Conservation (phyloP, 2,329 filamentous ascomycete genomes). For the Rachicladosporium sp. region DNA sequence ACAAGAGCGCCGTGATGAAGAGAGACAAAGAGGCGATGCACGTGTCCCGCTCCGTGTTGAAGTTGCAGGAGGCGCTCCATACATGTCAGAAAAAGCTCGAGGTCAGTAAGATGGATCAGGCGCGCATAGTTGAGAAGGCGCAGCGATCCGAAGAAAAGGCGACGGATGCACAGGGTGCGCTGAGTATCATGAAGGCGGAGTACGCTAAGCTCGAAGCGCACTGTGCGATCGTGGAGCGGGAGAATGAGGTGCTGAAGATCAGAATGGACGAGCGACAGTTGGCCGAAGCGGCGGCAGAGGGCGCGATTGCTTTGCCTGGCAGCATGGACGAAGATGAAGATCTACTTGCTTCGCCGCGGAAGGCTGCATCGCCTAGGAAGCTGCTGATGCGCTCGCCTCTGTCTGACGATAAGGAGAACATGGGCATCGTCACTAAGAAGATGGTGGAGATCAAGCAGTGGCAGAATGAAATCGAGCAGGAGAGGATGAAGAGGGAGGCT, state of each 20-base stretch:
- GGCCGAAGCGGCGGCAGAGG: conserved; percentile 59
- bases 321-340: conserved; percentile 41
- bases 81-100: conserved; percentile 2
- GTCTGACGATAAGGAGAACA: conserved; percentile 36
- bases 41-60: conserved; percentile 55
- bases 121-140: conserved; percentile 4
- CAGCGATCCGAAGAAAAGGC: conserved; percentile 48
- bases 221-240: conserved; percentile 55
- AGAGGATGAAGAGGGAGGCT: conserved; percentile 50
- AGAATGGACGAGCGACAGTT: conserved; percentile 63
- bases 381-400: conserved; percentile 34
- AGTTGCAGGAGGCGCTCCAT: conserved; percentile 52
- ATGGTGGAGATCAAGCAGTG: conserved; percentile 35
- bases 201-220: conserved; percentile 51
- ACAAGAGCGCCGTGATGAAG: too few relatives aligned
- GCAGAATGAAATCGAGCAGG: conserved; percentile 38
- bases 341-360: conserved; percentile 51
- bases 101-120: conserved; percentile 6
- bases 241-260: conserved; percentile 61
- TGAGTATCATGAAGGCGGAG: conserved; percentile 55
- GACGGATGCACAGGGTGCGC: conserved; percentile 53
- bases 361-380: conserved; percentile 29
- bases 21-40: conserved; percentile 69
- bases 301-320: conserved; percentile 51
- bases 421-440: conserved; percentile 28